phyloP scores from a whole-genome alignment of 768 basidiomycete species.

The Amanita fuliginea region DNA sequence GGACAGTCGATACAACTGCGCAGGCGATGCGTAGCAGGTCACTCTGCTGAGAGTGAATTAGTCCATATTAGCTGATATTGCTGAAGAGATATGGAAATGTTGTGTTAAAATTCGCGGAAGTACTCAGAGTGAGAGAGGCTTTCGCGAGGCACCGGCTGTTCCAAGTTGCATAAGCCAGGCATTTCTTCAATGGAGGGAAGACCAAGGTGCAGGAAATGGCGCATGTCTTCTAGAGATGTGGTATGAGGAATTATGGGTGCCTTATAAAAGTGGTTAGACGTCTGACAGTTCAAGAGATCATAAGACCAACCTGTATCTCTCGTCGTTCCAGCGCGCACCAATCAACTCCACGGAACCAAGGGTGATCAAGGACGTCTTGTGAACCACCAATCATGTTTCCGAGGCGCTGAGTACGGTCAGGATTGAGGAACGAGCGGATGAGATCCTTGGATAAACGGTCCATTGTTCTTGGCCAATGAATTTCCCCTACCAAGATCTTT shows the following conservation, averaged over 20 bases:
- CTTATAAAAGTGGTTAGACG: conserved; percentile 24
- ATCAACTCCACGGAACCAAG: conserved; percentile 94
- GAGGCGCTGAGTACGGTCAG: conserved; percentile 83
- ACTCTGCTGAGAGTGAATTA: neutral
- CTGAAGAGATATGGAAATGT: neutral
- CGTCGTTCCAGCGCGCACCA: conserved; percentile 82
- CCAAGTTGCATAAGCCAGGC: conserved; percentile 63
- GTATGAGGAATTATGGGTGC: conserved; percentile 83
- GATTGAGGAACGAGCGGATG: conserved; percentile 80
- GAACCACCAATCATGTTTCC: conserved; percentile 92
- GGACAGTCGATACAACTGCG: conserved; percentile 3
- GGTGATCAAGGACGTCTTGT: conserved; percentile 82
- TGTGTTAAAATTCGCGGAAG: conserved; percentile 61
- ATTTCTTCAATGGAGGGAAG: conserved; percentile 71
- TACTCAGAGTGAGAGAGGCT: conserved; percentile 58
- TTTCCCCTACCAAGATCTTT: conserved; percentile 82
- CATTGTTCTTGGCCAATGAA: conserved; percentile 86
- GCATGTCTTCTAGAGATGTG: conserved; percentile 70
- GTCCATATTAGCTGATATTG: conserved; percentile 1
- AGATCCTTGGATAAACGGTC: conserved; percentile 85
- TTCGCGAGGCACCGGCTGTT: conserved; percentile 43
- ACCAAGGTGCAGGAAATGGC: conserved; percentile 75
- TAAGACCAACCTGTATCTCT: conserved; percentile 63
- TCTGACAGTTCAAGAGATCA: conserved; percentile 1
- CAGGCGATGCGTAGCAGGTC: neutral